Conservation (phyloP, 1,284 basidiomycete species). For the Sporisorium reilianum region DNA sequence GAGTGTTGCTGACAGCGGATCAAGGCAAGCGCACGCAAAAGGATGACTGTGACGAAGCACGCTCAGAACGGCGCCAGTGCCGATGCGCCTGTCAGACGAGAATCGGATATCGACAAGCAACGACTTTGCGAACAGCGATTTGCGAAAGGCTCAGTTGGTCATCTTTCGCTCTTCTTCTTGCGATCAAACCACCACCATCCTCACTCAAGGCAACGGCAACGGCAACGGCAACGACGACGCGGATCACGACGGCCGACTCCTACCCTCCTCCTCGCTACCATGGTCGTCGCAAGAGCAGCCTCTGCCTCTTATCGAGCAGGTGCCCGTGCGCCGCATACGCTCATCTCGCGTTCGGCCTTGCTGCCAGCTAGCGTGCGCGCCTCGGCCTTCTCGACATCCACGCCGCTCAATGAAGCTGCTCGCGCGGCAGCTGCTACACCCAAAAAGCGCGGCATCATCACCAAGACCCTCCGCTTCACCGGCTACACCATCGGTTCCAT, state of each 20-base stretch:
- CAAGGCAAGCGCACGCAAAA: no score
- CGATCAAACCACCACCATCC: conserved; percentile 1
- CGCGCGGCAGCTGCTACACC: not conserved
- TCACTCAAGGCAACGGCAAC: no score
- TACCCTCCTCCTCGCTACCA: not conserved
- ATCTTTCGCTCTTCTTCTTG: no score
- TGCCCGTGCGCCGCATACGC: not conserved
- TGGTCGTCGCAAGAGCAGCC: conserved; percentile 25
- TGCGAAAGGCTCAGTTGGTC: no score
- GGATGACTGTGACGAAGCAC: no score
- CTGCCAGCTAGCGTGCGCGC: conserved; percentile 10
- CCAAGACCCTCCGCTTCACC: conserved; percentile 27
- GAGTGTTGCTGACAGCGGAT: no score
- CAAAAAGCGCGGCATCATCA: conserved; percentile 25
- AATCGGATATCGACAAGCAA: no score
- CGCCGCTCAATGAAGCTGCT: conserved; percentile 34
- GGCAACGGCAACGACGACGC: not conserved
- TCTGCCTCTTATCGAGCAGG: conserved; percentile 8
- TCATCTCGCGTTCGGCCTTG: not conserved
- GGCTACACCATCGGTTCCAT: conserved; percentile 51
- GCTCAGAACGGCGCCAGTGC: conserved; percentile 7
- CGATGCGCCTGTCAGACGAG: not conserved
- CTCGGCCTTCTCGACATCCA: conserved; percentile 18
- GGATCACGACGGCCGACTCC: not conserved
- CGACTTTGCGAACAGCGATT: no score